phyloP scores from a whole-genome alignment of 371 early-diverging fungal species.

The Mortierella polycephala region DNA sequence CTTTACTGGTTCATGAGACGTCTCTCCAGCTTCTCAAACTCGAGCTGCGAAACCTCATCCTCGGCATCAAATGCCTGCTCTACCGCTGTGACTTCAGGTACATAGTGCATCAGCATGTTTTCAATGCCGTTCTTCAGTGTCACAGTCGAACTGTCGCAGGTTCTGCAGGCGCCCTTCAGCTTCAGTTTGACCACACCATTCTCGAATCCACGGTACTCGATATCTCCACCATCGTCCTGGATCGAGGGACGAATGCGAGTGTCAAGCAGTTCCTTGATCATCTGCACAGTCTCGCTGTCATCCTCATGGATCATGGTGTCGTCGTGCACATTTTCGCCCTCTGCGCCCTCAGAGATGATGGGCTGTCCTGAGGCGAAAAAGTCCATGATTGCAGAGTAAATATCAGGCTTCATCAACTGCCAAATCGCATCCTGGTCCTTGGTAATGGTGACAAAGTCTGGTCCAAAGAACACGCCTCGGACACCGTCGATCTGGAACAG shows the following conservation, averaged over 20 bases:
- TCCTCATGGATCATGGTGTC: conserved; percentile 83
- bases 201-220: conserved; percentile 92
- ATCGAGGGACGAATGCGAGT: conserved; percentile 96
- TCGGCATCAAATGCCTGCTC: conserved; percentile 79
- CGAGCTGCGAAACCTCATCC: conserved; percentile 45
- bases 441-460: conserved; percentile 93
- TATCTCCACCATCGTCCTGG: conserved; percentile 98
- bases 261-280: conserved; percentile 97
- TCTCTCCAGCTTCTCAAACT: conserved; percentile 53
- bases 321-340: conserved; percentile 58
- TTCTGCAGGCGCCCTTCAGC: conserved; percentile 95
- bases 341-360: conserved; percentile 65
- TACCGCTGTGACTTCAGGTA: conserved; percentile 94
- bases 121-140: conserved; percentile 98
- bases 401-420: conserved; percentile 95
- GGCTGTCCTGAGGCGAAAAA: conserved; percentile 89
- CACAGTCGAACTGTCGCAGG: conserved; percentile 88
- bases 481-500: conserved; percentile 94
- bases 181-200: conserved; percentile 90
- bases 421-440: conserved; percentile 88
- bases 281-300: conserved; percentile 91
- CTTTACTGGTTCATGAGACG: conserved; percentile 56
- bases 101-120: conserved; percentile 98
- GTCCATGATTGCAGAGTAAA: conserved; percentile 96
- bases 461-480: conserved; percentile 86